Evolutionary conservation across 768 basidiomycete species (phyloP).

Genomic region (Hypholoma fasciculare): DNA sequence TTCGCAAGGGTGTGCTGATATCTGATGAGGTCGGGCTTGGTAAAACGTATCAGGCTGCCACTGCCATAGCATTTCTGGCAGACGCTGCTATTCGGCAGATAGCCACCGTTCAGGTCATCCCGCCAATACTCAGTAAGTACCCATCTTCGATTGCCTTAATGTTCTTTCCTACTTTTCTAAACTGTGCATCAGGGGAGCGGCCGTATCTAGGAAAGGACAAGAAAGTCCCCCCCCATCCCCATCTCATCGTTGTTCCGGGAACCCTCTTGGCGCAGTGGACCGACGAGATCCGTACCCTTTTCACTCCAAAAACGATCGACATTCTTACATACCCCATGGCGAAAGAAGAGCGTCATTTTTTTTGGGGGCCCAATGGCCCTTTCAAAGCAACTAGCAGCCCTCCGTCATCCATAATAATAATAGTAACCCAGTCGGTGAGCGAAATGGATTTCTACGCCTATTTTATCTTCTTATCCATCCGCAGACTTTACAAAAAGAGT

Average conservation of each 20-base stretch:
- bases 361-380: constrained; percentile 20
- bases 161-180: neutral
- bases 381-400: constrained; percentile 9
- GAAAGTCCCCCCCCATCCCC: constrained; percentile 13
- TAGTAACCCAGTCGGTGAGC: constrained; percentile 26
- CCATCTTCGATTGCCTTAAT: neutral
- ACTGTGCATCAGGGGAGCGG: neutral
- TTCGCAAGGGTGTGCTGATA: constrained; percentile 17
- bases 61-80: constrained; percentile 19
- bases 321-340: constrained; percentile 23
- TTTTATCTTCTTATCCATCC: neutral
- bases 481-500: constrained; percentile 15
- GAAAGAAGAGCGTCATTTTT: constrained; percentile 1
- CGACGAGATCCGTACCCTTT: constrained; percentile 16
- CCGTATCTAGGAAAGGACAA: neutral
- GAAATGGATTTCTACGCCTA: neutral
- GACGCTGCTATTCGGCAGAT: constrained; percentile 1
- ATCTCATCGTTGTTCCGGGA: constrained; percentile 24
- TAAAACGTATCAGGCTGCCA: constrained; percentile 25
- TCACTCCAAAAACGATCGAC: constrained; percentile 16
- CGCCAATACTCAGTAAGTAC: neutral
- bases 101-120: no score
- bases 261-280: constrained; percentile 25
- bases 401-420: constrained; percentile 14
- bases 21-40: constrained; percentile 32